Evolutionary conservation across 192 early-diverging fungal genomes (phyloP).

Genomic region (Dimargaris xerosporica): DNA sequence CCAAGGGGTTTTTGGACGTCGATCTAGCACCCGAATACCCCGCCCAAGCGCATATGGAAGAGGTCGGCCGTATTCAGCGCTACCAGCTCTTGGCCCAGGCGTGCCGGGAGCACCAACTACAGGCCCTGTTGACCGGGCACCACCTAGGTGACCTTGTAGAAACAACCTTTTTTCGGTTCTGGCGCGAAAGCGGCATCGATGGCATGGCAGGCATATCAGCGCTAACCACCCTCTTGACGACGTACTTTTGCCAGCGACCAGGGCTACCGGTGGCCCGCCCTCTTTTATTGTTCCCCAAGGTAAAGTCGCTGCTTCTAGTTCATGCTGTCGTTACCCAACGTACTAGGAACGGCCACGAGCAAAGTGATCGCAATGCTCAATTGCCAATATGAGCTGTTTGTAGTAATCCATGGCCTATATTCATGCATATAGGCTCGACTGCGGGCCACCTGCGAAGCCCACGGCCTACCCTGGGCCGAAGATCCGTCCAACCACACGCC

Average conservation of each 20-base stretch:
- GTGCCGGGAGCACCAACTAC: neutral
- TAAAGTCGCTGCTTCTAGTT: neutral
- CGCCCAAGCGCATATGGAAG: neutral
- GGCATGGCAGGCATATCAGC: conserved; percentile 9
- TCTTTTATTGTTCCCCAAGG: conserved; percentile 1
- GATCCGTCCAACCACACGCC: conserved; percentile 1
- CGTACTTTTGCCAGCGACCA: neutral
- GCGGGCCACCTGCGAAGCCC: neutral
- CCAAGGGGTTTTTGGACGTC: neutral
- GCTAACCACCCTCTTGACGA: neutral
- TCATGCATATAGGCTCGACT: neutral
- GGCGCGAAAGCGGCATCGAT: neutral
- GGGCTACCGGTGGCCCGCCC: neutral
- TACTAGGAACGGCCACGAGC: neutral
- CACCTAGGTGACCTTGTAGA: neutral
- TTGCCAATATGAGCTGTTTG: neutral
- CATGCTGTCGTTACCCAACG: neutral
- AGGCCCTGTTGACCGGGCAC: conserved; percentile 4
- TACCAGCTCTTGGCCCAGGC: conserved; percentile 8
- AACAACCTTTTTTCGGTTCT: conserved; percentile 1
- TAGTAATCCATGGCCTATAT: neutral
- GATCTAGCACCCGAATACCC: neutral
- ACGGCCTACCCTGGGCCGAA: neutral
- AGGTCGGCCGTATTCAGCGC: conserved; percentile 1
- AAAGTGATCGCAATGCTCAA: neutral